Percentiles rank a stretch among this genome's conserved stretches.
These are phyloP conservation scores for Chondrostereum purpureum DNA, from an alignment of 1,284 basidiomycete genomes.

Conservation along the genomic window DNA sequence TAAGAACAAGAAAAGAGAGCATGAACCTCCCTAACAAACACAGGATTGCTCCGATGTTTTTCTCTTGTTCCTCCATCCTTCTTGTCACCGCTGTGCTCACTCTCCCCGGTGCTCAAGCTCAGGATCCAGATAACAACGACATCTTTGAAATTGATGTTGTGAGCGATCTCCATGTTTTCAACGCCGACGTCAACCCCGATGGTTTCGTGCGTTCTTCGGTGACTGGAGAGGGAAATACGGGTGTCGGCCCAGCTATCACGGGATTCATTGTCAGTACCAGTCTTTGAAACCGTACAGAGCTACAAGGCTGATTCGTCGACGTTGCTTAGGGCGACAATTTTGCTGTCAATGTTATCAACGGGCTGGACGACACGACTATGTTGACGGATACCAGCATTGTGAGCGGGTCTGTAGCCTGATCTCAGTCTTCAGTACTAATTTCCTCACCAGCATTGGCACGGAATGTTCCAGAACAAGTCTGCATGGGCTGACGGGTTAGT, in stretches of 20 bases:
- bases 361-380: conserved; percentile 16
- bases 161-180: conserved; percentile 13
- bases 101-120: too few relatives aligned
- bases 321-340: too few relatives aligned
- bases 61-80: too few relatives aligned
- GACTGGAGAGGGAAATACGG: conserved; percentile 6
- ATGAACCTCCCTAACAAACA: too few relatives aligned
- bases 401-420: conserved; percentile 1
- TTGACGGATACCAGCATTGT: conserved; percentile 13
- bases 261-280: conserved; percentile 14
- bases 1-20: too few relatives aligned
- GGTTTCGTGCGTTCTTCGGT: too few relatives aligned
- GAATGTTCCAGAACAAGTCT: conserved; percentile 32
- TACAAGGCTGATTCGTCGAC: too few relatives aligned
- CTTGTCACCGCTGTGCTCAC: too few relatives aligned
- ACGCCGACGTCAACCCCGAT: conserved; percentile 14
- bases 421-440: conserved; percentile 1
- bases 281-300: too few relatives aligned
- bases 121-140: too few relatives aligned
- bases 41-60: too few relatives aligned
- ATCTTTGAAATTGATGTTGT: too few relatives aligned
- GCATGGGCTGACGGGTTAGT: conserved; percentile 32
- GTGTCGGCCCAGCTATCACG: conserved; percentile 9
- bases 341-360: conserved; percentile 22
- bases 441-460: conserved; percentile 42